These are phyloP conservation scores for Daldinia bambusicola DNA, from an alignment of 495 filamentous ascomycete species.

Conservation along the genomic window DNA sequence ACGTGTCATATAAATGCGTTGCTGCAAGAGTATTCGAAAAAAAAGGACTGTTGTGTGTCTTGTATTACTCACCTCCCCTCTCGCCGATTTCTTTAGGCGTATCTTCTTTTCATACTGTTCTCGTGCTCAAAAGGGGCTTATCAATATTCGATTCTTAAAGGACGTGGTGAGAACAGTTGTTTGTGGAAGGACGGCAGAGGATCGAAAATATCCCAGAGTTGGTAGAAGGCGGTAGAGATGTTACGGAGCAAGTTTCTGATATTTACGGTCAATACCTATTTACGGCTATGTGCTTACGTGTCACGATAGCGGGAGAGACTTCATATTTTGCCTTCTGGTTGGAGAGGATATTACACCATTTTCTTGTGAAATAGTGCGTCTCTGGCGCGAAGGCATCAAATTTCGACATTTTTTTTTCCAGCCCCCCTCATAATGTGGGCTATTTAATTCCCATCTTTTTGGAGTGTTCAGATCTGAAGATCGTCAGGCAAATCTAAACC, in stretches of 20 bases:
- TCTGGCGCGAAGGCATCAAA: constrained; percentile 40
- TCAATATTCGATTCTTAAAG: constrained; percentile 18
- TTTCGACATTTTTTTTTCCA: constrained; percentile 22
- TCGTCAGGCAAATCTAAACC: constrained; percentile 17
- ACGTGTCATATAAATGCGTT: constrained; percentile 39
- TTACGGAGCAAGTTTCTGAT: constrained; percentile 31
- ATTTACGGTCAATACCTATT: constrained; percentile 39
- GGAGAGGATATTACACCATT: constrained; percentile 42
- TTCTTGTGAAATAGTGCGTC: constrained; percentile 45
- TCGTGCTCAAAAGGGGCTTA: constrained; percentile 14
- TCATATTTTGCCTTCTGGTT: constrained; percentile 31
- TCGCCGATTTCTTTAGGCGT: constrained; percentile 26
- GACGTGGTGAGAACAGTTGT: constrained; percentile 16
- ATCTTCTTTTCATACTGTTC: constrained; percentile 20
- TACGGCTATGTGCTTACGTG: constrained; percentile 46
- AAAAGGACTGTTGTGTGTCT: constrained; percentile 24
- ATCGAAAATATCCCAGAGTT: constrained; percentile 8
- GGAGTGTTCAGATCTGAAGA: constrained; percentile 10
- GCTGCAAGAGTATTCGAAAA: constrained; percentile 25
- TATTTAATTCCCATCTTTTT: constrained; percentile 13
- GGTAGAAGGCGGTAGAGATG: constrained; percentile 28
- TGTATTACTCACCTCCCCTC: constrained; percentile 19
- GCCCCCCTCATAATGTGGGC: neutral
- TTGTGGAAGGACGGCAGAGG: constrained; percentile 14
- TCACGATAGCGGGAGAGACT: constrained; percentile 45